Evolutionary conservation across 495 filamentous ascomycete genomes (phyloP), one percentile per base, ranked within the genome.

Genomic region (Aspergillus kassunensis): DNA sequence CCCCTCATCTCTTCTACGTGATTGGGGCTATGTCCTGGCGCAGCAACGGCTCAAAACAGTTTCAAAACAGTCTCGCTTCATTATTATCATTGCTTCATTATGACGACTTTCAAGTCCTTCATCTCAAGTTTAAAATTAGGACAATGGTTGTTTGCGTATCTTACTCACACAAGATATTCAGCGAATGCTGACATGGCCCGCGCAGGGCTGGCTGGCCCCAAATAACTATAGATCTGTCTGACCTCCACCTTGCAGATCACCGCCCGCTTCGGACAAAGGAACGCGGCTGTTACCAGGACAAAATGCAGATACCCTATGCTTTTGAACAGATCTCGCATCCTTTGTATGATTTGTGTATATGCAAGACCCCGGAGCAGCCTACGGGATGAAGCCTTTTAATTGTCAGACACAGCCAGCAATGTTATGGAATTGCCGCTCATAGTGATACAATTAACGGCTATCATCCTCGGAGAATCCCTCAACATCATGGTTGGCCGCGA

Each of bases 381-480:
- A n/a, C n/a, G n/a, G n/a, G n/a, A n/a, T n/a, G n/a, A n/a, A 29
- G 27, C 27, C 27, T 29, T 11, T 11, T 5, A 5, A 11, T 29
- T 29, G 27, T 29, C 27, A 29, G 5, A 29, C 11, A 29, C 27
- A 11, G 27, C 27, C n/a, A n/a, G n/a, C 4, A 27, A 27, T 27
- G 9, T 9, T 27, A 27, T n/a, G 24, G 10, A 20, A 21, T 45
- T 1, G 15, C 13, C 34, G n/a, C 9, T 12, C 37, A 40, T 23
- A n/a, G 16, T 40, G 13, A 33, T n/a, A n/a, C 10, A 6, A 9
- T 15, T 34, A 41, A 19, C 34, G 53, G 16, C 33, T 34, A 11
- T 69, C 64, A 5, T 64, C 55, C 20, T 65, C 64, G 24, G 61
- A 49, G 34, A 70, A 60, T 3, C 51, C 67, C 29, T 60, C 61